Conservation (phyloP, 805 yeast species). For the Groenewaldozyma salmanticensis region DNA sequence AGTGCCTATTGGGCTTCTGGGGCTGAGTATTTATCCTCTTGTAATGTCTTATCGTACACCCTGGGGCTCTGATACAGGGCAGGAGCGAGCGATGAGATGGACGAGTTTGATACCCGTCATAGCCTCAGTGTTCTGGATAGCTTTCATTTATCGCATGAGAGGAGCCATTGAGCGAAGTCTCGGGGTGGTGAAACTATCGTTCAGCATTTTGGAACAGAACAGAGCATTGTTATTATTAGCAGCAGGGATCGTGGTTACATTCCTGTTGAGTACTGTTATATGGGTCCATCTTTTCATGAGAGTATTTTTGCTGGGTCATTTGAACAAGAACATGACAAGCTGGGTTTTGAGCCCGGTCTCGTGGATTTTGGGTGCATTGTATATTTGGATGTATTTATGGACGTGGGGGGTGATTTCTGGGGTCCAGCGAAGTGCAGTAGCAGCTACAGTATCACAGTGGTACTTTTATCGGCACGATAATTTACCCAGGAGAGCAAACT, state of each 20-base stretch:
- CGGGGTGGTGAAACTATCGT: conserved; percentile 29
- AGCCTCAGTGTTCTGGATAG: conserved; percentile 22
- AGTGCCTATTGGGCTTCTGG: conserved; percentile 24
- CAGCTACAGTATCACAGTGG: conserved; percentile 32
- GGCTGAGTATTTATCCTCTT: conserved; percentile 20
- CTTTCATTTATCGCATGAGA: conserved; percentile 21
- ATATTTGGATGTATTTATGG: conserved; percentile 32
- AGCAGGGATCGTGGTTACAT: conserved; percentile 20
- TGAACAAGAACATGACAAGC: conserved; percentile 8
- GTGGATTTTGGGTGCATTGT: conserved; percentile 25
- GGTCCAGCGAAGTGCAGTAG: conserved; percentile 27
- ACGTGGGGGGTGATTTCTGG: conserved; percentile 33
- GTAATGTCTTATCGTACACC: conserved; percentile 25
- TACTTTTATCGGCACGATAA: conserved; percentile 25
- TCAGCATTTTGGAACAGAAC: conserved; percentile 27
- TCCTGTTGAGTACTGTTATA: conserved; percentile 25
- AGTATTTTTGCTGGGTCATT: conserved; percentile 23
- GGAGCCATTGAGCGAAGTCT: conserved; percentile 22
- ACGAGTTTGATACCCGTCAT: conserved; percentile 20
- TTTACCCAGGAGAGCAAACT: too few species aligned
- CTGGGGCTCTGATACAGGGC: conserved; percentile 24
- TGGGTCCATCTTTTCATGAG: conserved; percentile 29
- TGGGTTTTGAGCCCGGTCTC: conserved; percentile 23
- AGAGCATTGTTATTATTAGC: conserved; percentile 24
- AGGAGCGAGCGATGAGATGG: conserved; percentile 27